Base-by-base conservation (phyloP, 2,329 filamentous ascomycete species). In the Neonectria faginata region DNA sequence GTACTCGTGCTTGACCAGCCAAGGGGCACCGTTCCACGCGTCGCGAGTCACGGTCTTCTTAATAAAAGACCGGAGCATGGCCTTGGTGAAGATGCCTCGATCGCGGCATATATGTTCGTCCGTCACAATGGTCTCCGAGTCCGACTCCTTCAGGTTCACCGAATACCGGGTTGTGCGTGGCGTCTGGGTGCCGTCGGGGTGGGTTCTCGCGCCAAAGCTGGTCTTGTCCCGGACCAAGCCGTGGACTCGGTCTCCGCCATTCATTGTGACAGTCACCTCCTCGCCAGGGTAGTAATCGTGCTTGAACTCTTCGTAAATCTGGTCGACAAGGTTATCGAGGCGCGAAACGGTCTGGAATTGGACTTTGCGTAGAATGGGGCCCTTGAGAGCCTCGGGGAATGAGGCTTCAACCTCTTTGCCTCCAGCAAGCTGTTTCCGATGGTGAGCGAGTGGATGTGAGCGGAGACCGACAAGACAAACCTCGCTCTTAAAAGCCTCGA, bases 21-120 rank as follows among this genome's bases (percentile, higher is more conserved):
- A 99, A 0, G 96, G 95, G 0, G 96, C 96, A n/a, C 95, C 95
- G 65, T 90, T 95, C 93, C 94, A 98, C 4, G 93, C 88, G 75
- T 98, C 96, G 66, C 95, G 85, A 2, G 90, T 91, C n/a, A 97
- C 91, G 0, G 94, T 96, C 79, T 97, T 94, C 77, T 97, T 97
- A 68, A 99, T 92, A 70, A 97, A 99, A 6, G 94, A 93, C 36
- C 95, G 90, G 44, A 99, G 84, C 78, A 97, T 94, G 53, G 94
- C 90, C 80, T 99, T 98, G 29, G 95, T 97, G 76, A 98, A 99
- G 51, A 93, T 87, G 73, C 95, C 97, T 57, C 94, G 89, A 76
- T 97, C 94, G 67, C 96, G 91, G 67, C 88, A 91, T 61, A 98
- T 90, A 75, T 97, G 91, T 54, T 91, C 84, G 78, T 93, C 91